Conservation (phyloP, 768 basidiomycete genomes). For the Boletus pseudo-olivaceus region DNA sequence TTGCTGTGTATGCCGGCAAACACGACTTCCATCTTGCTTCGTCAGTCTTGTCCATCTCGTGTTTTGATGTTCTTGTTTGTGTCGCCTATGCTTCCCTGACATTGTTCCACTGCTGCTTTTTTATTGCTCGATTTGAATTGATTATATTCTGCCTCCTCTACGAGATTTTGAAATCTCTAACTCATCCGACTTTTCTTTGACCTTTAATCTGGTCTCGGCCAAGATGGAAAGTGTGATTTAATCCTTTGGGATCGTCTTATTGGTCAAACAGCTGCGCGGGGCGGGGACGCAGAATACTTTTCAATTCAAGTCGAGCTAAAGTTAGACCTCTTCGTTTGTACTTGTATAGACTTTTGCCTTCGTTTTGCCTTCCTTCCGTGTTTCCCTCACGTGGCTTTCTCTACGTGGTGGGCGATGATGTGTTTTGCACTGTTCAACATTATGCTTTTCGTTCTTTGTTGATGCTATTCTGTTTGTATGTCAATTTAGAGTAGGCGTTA, state of each 20-base stretch:
- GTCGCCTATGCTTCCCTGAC: constrained; percentile 5
- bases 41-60: constrained; percentile 2
- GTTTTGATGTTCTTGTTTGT: constrained; percentile 13
- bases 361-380: not conserved
- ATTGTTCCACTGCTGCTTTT: not conserved
- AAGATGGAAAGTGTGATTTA: constrained; percentile 14
- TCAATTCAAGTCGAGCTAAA: constrained; percentile 16
- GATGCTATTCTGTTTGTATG: constrained; percentile 3
- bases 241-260: constrained; percentile 25
- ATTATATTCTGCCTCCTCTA: constrained; percentile 24
- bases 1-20: not conserved
- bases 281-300: constrained; percentile 16
- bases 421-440: not conserved
- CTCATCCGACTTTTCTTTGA: constrained; percentile 27
- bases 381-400: not conserved
- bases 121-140: constrained; percentile 20
- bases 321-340: not conserved
- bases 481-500: constrained; percentile 3
- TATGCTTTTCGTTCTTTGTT: constrained; percentile 8
- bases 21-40: not conserved
- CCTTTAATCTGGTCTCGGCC: constrained; percentile 28
- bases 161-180: constrained; percentile 16
- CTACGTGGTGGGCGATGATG: not conserved
- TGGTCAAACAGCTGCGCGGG: constrained; percentile 29
- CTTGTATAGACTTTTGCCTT: not conserved